A percentile compares a stretch with the other conserved stretches of the same genome.
phyloP scores from a whole-genome alignment of 163 green algal species.

The Chlamydomonas reinhardtii region DNA sequence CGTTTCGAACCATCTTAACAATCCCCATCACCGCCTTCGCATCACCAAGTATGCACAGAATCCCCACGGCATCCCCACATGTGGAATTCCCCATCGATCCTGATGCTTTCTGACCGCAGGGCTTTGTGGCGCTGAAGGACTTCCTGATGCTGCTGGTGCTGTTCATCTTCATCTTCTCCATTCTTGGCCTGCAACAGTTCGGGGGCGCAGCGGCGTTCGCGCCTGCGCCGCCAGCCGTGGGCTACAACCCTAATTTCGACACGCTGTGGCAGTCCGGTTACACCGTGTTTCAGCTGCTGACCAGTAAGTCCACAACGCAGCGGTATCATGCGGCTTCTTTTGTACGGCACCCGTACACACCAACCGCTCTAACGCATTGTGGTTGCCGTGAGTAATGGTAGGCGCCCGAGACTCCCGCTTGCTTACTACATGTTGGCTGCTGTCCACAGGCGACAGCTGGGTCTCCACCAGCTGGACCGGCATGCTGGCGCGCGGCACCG shows the following conservation, averaged over 20 bases:
- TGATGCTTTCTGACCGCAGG: conserved; percentile 2
- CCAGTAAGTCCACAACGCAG: not conserved
- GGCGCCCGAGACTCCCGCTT: not conserved
- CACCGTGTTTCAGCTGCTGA: conserved; percentile 57
- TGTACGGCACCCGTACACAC: too few species aligned
- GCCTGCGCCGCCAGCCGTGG: conserved; percentile 7
- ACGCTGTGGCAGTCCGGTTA: conserved; percentile 50
- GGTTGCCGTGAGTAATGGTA: too few species aligned
- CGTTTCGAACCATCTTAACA: too few species aligned
- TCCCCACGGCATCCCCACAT: too few species aligned
- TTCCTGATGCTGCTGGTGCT: conserved; percentile 66
- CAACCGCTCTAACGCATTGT: too few species aligned
- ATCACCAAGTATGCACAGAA: too few species aligned
- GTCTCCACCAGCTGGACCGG: conserved; percentile 32
- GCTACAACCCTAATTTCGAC: conserved; percentile 57
- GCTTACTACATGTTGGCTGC: not conserved
- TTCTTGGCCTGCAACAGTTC: conserved; percentile 76
- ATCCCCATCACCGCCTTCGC: too few species aligned
- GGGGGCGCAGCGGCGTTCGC: conserved; percentile 51
- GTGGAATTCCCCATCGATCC: too few species aligned
- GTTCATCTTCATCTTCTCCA: conserved; percentile 78
- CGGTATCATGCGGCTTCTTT: not conserved
- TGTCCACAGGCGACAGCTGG: conserved; percentile 41
- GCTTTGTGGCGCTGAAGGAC: conserved; percentile 52
- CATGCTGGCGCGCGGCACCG: conserved; percentile 47